phyloP scores from a whole-genome alignment of 176 grass and related monocot species.

The Hyparrhenia diplandra region DNA sequence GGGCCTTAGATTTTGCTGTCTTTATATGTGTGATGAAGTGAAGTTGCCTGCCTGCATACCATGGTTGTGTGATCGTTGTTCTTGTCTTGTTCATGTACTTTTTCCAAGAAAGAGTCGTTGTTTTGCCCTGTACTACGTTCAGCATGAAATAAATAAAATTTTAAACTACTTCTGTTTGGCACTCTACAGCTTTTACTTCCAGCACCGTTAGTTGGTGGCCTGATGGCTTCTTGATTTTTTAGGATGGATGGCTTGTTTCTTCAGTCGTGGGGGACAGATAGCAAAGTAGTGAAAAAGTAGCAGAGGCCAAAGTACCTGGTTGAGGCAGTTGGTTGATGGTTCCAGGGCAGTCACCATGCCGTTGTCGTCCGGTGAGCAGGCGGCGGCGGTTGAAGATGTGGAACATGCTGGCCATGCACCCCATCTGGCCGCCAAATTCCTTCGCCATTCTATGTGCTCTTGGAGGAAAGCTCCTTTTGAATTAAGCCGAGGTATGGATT shows the following conservation, averaged over 20 bases:
- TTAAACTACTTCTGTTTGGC: background rate
- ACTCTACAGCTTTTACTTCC: background rate
- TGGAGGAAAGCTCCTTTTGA: background rate
- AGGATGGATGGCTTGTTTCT: no score
- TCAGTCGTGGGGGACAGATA: no score
- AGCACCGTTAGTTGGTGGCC: background rate
- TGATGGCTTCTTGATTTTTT: background rate
- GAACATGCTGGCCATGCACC: constrained; percentile 60
- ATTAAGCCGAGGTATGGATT: background rate
- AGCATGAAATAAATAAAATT: background rate
- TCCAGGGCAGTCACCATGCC: background rate
- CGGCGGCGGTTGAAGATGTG: constrained; percentile 67
- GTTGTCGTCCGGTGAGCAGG: constrained; percentile 36
- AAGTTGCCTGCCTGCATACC: background rate
- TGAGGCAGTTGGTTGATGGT: constrained; percentile 20
- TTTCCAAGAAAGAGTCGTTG: background rate
- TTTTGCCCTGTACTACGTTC: background rate
- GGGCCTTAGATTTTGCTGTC: background rate
- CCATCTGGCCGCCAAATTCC: constrained; percentile 55
- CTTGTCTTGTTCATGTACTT: background rate
- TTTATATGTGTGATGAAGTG: background rate
- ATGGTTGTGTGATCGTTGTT: background rate
- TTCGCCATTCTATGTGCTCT: background rate
- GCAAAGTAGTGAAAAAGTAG: background rate
- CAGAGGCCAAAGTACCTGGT: constrained; percentile 36